Percentiles rank a stretch among this genome's conserved stretches.
These are phyloP conservation scores for Scutellaria minor DNA, from an alignment of 257 asterid species.

Conservation along the genomic window DNA sequence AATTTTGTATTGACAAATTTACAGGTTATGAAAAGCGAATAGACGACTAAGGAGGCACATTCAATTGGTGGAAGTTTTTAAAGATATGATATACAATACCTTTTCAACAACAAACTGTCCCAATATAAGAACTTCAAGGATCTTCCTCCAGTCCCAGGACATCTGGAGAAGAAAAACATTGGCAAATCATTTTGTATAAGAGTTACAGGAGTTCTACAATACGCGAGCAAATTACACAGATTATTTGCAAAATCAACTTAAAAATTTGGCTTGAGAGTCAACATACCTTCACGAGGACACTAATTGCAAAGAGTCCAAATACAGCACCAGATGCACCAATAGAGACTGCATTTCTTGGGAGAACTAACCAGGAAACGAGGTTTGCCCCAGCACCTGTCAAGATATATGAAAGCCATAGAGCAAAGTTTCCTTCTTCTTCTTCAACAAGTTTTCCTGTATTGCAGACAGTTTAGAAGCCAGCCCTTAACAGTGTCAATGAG, in stretches of 20 bases:
- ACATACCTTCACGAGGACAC: conserved; percentile 88
- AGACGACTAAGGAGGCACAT: background rate
- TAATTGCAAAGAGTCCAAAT: conserved; percentile 91
- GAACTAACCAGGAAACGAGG: conserved; percentile 91
- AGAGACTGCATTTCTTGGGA: conserved; percentile 92
- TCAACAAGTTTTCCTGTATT: conserved; percentile 88
- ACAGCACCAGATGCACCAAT: conserved; percentile 99
- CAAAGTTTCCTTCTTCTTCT: conserved; percentile 97
- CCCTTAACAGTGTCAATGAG: conserved; percentile 13
- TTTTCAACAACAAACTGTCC: conserved; percentile 96
- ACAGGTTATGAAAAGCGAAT: no score
- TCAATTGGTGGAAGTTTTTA: background rate
- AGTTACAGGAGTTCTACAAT: conserved; percentile 14
- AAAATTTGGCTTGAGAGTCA: background rate
- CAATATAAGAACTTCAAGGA: conserved; percentile 88
- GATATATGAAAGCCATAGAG: conserved; percentile 89
- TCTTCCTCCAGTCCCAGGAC: conserved; percentile 99
- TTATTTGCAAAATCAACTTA: conserved; percentile 22
- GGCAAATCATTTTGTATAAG: conserved; percentile 22
- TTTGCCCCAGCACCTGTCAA: conserved; percentile 97
- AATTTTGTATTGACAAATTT: no score
- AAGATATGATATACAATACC: conserved; percentile 48
- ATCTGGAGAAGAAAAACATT: conserved; percentile 53
- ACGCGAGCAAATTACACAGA: background rate
- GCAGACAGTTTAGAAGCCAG: conserved; percentile 16